Evolutionary conservation across 495 filamentous ascomycete genomes (phyloP).

Genomic region (Aspergillus sclerotioniger): DNA sequence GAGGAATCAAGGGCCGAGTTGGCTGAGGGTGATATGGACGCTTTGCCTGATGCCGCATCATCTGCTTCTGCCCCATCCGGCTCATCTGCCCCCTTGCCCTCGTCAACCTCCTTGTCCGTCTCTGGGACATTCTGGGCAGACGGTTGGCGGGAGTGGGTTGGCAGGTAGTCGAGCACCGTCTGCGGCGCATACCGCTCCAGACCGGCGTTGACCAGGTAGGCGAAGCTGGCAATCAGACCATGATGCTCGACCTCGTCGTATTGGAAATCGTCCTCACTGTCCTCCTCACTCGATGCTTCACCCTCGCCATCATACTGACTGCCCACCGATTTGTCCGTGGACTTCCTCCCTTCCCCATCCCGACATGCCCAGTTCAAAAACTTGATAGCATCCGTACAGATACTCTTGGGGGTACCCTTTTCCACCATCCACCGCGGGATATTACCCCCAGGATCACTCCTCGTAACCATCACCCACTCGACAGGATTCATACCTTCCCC

Average conservation of each 20-base stretch:
- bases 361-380: conserved; percentile 82
- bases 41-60: conserved; percentile 27
- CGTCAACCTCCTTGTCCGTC: conserved; percentile 13
- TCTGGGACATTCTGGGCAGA: conserved; percentile 37
- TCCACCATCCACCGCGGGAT: conserved; percentile 95
- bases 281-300: conserved; percentile 16
- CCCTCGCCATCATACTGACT: conserved; percentile 9
- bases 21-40: conserved; percentile 16
- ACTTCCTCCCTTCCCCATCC: conserved; percentile 31
- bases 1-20: conserved; percentile 24
- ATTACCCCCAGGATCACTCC: conserved; percentile 90
- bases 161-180: conserved; percentile 50
- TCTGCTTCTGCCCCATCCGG: conserved; percentile 20
- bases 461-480: conserved; percentile 96
- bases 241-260: conserved; percentile 32
- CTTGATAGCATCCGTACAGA: conserved; percentile 76
- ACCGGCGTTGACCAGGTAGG: conserved; percentile 39
- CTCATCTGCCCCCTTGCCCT: background rate
- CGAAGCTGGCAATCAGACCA: conserved; percentile 46
- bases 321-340: conserved; percentile 17
- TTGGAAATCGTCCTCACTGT: conserved; percentile 16
- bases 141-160: conserved; percentile 28
- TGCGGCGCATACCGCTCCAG: conserved; percentile 44
- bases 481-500: conserved; percentile 62
- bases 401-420: conserved; percentile 80